Evolutionary conservation across 2,329 filamentous ascomycete species (phyloP).

Genomic region (Cercospora nicotianae): DNA sequence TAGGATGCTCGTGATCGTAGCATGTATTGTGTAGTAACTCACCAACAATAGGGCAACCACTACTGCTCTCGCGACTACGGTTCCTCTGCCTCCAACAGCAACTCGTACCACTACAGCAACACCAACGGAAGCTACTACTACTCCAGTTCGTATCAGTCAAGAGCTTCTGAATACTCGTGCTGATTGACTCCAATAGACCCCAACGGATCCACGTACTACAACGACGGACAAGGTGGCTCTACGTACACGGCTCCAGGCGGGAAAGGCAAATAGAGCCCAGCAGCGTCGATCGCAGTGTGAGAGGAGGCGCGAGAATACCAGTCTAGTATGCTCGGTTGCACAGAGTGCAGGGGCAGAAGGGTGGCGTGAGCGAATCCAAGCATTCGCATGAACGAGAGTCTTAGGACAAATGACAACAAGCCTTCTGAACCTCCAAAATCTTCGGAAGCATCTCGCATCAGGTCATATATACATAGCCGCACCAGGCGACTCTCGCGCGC

Average conservation of each 20-base stretch:
- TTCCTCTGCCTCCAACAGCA: conserved; percentile 55
- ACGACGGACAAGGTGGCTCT: conserved; percentile 58
- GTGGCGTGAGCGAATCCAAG: neutral
- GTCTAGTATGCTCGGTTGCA: neutral
- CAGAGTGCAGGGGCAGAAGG: neutral
- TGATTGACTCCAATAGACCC: conserved; percentile 4
- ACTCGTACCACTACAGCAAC: conserved; percentile 70
- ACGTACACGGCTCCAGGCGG: conserved; percentile 59
- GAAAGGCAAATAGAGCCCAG: conserved; percentile 25
- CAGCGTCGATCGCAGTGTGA: neutral
- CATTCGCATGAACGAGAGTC: neutral
- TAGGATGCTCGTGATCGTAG: too few relatives aligned
- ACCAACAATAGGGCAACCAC: conserved; percentile 71
- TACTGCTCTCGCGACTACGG: conserved; percentile 67
- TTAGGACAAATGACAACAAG: too few relatives aligned
- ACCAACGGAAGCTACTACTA: conserved; percentile 60
- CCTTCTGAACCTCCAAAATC: too few relatives aligned
- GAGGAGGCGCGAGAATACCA: neutral
- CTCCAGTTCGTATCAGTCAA: conserved; percentile 60
- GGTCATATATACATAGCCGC: neutral
- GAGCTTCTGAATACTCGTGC: neutral
- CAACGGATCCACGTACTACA: conserved; percentile 68
- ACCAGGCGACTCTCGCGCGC: neutral
- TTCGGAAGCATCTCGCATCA: neutral
- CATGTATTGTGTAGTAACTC: too few relatives aligned